These are phyloP conservation scores for Houttuynia cordata DNA, from an alignment of 164 flowering plant genomes.

Conservation along the genomic window DNA sequence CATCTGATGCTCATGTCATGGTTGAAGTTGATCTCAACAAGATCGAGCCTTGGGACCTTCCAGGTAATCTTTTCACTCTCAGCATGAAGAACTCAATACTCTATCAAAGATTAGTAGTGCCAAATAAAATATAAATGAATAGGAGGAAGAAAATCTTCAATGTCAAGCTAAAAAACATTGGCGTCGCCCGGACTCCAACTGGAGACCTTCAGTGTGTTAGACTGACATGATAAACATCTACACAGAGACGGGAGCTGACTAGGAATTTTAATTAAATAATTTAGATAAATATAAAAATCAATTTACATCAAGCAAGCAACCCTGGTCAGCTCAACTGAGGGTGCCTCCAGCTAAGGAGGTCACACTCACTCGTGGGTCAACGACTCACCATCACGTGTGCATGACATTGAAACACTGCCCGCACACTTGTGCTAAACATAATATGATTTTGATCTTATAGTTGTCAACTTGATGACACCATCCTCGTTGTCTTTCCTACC, in stretches of 20 bases:
- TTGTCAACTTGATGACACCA: too few species aligned
- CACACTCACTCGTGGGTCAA: not conserved
- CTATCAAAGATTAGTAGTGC: not conserved
- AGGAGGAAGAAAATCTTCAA: too few species aligned
- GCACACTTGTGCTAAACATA: not conserved
- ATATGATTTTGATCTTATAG: too few species aligned
- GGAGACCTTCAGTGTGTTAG: slow-evolving; percentile 95
- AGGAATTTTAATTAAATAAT: too few species aligned
- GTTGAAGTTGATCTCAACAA: slow-evolving; percentile 68
- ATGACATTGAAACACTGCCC: not conserved
- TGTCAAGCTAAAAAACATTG: slow-evolving; percentile 23
- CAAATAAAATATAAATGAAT: not conserved
- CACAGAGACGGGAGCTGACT: too few species aligned
- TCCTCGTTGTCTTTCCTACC: too few species aligned
- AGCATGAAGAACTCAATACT: not conserved
- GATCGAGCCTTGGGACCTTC: slow-evolving; percentile 81
- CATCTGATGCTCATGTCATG: slow-evolving; percentile 22
- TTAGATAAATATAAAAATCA: too few species aligned
- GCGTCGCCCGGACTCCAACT: slow-evolving; percentile 86
- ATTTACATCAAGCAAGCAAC: too few species aligned
- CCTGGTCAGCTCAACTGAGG: too few species aligned
- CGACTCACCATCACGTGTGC: not conserved
- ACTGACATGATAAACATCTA: slow-evolving; percentile 89
- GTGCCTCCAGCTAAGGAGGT: too few species aligned
- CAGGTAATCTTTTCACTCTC: slow-evolving; percentile 30